Evolutionary conservation across 1,284 basidiomycete genomes (phyloP), one percentile per base, ranked within the genome.

Genomic region (Lentinula novae-zelandiae): DNA sequence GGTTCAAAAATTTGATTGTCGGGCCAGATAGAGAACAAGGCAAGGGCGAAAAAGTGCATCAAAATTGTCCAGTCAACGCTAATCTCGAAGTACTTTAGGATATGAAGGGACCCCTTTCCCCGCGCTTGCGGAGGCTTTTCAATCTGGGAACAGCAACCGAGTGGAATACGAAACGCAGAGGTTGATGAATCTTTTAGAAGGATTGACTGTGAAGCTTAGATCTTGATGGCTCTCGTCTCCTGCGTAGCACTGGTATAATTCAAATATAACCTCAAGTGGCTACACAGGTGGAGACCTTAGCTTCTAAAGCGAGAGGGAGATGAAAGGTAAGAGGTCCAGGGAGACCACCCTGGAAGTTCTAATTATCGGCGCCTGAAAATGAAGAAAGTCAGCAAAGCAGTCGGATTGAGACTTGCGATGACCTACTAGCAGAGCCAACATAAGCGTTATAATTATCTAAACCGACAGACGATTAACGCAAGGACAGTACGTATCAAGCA

Each of bases 91-190:
- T 49, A 53, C 66, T 89, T 6, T 22, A 46, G 90, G 90, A 3
- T 96, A 96, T 69, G 94, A 93, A 36, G 92, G 92, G 7, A 93
- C 92, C 1, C 91, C 91, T 2, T 81, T 96, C 69, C 95, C 94
- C 6, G 92, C 84, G 13, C 77, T 96, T 50, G 91, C 88, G 1
- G 93, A 96, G 71, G 87, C 92, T 4, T 77, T 95, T 62, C 82
- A 84, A 5, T 80, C 86, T 58, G 91, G 85, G 67, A 85, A 90
- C 67, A 68, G 72, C n/a, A 82, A 80, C 9, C 72, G 86, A 57
- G 87, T 87, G 2, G 75, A 84, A 65, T 72, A 81, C 63, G 92
- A 95, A 71, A 82, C 83, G 15, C 73, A 76, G 20, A 83, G 91
- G 60, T 75, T 94, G 61, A 74, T 78, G 2, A 69, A 71, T 22